Evolutionary conservation across 2,329 filamentous ascomycete species (phyloP), one percentile per base, ranked within the genome.

Genomic region (Trichoderma harzianum): DNA sequence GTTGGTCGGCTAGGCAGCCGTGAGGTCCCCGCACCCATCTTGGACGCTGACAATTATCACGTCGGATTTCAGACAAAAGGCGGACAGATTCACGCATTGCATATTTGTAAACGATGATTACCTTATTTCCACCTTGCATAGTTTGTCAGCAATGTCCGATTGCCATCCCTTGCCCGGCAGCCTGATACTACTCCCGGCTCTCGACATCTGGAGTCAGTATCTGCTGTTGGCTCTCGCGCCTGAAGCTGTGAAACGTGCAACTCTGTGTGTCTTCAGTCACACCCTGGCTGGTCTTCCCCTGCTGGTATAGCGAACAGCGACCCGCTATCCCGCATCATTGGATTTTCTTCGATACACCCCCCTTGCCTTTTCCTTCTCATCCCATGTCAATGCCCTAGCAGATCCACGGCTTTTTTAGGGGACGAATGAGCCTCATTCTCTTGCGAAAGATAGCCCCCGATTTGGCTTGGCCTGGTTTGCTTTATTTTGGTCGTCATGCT

Each of bases 341-440:
- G 57, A 26, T 62, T 69, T 66, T 62, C 67, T 62, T 70, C 60
- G 60, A 58, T 70, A 64, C 68, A 64, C 68, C 32, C 68, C 68
- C 61, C 36, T 62, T 36, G 39, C 39, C 67, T 11, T 69, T 69
- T 60, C 28, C 53, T 68, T 28, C n/a, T 58, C 65, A 28, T 66
- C 65, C 68, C 68, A 63, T 70, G 68, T 21, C 43, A 16, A 55
- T 39, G 68, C 58, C 60, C 68, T 43, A 47, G 68, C 51, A 70
- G 60, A 64, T 64, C 47, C 61, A 64, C 57, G 32, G 60, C 60
- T 70, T 57, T 63, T 63, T 57, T 64, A 64, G 68, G 55, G 21
- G 60, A 64, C 47, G 47, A 57, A 70, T 64, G 61, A 70, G 68
- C 60, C 60, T 70, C 58, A 70, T 58, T 32, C 60, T 34, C 18